Percentiles rank a stretch among this genome's conserved stretches.
phyloP scores from a whole-genome alignment of 805 yeast species.

The Hanseniaspora pseudoguilliermondii region DNA sequence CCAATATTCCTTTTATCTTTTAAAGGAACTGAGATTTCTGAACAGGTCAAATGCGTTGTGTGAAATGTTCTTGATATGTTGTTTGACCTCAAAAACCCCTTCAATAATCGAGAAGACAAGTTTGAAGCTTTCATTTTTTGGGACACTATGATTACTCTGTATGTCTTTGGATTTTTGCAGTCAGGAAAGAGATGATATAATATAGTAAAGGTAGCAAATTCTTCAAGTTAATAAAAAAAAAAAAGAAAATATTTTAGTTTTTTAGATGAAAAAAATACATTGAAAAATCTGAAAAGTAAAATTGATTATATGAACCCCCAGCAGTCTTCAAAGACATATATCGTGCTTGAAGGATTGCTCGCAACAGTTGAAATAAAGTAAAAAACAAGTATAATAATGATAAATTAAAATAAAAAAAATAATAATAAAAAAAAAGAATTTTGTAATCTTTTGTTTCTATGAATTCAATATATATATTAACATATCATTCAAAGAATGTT shows the following conservation, averaged over 20 bases:
- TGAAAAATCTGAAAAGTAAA: too few relatives aligned
- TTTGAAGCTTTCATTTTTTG: too few relatives aligned
- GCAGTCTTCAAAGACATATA: too few relatives aligned
- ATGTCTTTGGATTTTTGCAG: too few relatives aligned
- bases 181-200: too few relatives aligned
- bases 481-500: background rate
- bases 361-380: background rate
- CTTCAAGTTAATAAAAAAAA: too few relatives aligned
- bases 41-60: background rate
- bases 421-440: background rate
- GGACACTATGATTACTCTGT: background rate
- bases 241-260: too few relatives aligned
- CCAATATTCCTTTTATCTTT: slow-evolving; percentile 66
- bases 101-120: background rate
- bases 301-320: too few relatives aligned
- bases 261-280: too few relatives aligned
- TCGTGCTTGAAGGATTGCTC: too few relatives aligned
- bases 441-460: background rate
- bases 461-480: background rate
- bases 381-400: too few relatives aligned
- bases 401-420: background rate
- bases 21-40: background rate
- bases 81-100: background rate
- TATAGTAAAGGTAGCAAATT: too few relatives aligned
- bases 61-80: background rate